Conservation (phyloP, 495 filamentous ascomycete species). For the Trichocladium antarcticum region DNA sequence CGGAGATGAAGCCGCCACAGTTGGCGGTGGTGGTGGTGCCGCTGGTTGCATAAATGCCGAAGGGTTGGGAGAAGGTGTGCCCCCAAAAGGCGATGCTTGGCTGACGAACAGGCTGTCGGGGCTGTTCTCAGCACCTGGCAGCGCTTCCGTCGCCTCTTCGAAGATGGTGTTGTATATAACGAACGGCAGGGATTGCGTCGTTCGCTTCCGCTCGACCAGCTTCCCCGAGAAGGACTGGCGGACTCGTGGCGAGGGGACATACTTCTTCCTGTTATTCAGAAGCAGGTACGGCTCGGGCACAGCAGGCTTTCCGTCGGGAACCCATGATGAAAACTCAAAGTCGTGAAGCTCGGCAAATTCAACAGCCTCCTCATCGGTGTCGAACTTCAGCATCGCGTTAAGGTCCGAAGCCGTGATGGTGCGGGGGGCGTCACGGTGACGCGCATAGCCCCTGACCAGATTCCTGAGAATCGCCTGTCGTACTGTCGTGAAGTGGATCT, state of each 20-base stretch:
- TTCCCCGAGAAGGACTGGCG: conserved; percentile 33
- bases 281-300: conserved; percentile 44
- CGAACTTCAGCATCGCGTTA: conserved; percentile 58
- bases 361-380: conserved; percentile 57
- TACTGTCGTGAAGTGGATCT: conserved; percentile 75
- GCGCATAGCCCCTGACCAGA: conserved; percentile 49
- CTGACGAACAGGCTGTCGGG: conserved; percentile 26
- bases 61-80: background rate
- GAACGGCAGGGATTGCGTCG: conserved; percentile 28
- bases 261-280: conserved; percentile 25
- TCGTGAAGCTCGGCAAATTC: conserved; percentile 60
- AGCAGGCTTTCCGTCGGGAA: conserved; percentile 21
- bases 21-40: background rate
- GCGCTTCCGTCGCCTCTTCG: conserved; percentile 16
- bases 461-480: conserved; percentile 65
- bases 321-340: conserved; percentile 43
- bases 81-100: background rate
- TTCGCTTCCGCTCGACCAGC: conserved; percentile 42
- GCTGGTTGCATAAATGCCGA: background rate
- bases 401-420: conserved; percentile 64
- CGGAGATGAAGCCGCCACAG: background rate
- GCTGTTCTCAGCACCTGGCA: background rate
- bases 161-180: conserved; percentile 39
- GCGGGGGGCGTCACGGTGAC: conserved; percentile 54
- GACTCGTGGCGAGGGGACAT: conserved; percentile 29